These are phyloP conservation scores for Diaporthe sp. DNA, from an alignment of 2,329 filamentous ascomycete species.

Conservation along the genomic window DNA sequence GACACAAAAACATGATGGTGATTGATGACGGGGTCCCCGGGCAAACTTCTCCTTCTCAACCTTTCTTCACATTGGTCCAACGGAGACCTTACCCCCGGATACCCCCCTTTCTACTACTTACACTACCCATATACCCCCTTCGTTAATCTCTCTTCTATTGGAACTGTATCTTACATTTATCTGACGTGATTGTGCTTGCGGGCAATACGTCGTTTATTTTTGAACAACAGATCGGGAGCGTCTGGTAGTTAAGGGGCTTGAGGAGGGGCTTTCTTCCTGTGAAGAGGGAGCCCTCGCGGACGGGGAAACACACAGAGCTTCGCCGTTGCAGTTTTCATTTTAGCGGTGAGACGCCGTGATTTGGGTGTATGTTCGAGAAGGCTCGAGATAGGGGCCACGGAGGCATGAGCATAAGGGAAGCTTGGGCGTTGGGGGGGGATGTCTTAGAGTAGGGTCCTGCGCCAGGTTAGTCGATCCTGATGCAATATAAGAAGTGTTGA, in stretches of 20 bases:
- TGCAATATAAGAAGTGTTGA: conserved; percentile 23
- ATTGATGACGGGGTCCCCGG: neutral
- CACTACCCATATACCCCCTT: conserved; percentile 31
- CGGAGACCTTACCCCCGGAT: conserved; percentile 10
- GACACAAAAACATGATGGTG: neutral
- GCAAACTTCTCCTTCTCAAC: conserved; percentile 41
- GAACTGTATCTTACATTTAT: conserved; percentile 25
- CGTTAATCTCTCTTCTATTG: conserved; percentile 29
- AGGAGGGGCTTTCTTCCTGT: neutral
- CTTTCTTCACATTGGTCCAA: conserved; percentile 1
- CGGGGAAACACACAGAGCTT: neutral
- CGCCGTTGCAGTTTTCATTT: neutral
- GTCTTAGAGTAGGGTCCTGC: conserved; percentile 1
- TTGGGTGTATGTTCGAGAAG: neutral
- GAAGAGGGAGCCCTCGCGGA: neutral
- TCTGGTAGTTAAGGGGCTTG: neutral
- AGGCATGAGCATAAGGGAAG: conserved; percentile 3
- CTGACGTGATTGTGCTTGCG: neutral
- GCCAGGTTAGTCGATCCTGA: neutral
- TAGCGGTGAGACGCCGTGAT: neutral
- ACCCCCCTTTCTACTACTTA: conserved; percentile 28
- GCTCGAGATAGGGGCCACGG: neutral
- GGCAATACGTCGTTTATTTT: conserved; percentile 5
- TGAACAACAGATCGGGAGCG: neutral
- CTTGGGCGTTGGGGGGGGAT: neutral